Percentiles rank a stretch among this genome's conserved stretches.
Evolutionary conservation across 306 rosid genomes (phyloP).

Genomic region (Cucumis hystrix): DNA sequence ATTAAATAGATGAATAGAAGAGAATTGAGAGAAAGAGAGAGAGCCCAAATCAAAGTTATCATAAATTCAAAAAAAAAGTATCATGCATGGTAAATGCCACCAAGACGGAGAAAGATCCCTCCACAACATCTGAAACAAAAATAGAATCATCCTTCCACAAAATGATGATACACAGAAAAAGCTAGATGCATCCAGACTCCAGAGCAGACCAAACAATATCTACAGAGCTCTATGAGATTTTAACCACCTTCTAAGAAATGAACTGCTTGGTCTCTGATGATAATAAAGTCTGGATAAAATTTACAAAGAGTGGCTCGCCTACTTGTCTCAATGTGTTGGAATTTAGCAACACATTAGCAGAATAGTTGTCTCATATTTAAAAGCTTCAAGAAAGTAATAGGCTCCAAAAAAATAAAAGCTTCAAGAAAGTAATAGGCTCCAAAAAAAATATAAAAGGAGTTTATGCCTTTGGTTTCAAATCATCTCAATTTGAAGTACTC

Average conservation of each 20-base stretch:
- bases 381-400: too few relatives aligned
- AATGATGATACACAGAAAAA: background rate
- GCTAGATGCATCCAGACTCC: background rate
- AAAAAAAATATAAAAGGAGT: too few relatives aligned
- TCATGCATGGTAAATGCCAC: background rate
- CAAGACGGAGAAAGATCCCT: background rate
- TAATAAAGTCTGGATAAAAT: background rate
- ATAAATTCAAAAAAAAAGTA: background rate
- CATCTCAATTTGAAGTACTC: too few relatives aligned
- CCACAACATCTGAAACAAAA: background rate
- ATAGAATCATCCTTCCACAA: background rate
- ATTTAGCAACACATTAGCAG: too few relatives aligned
- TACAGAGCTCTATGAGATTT: background rate
- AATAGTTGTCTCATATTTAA: too few relatives aligned
- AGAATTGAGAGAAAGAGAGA: background rate
- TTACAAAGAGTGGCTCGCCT: background rate
- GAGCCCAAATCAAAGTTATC: background rate
- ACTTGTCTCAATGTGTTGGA: background rate
- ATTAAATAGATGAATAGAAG: background rate
- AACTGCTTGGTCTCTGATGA: background rate
- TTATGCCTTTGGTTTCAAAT: too few relatives aligned
- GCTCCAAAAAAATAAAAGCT: too few relatives aligned
- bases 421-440: too few relatives aligned
- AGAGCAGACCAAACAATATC: background rate
- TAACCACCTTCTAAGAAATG: background rate